Evolutionary conservation across 108 stramenopile species (phyloP).

Genomic region (Skeletonema costatum): DNA sequence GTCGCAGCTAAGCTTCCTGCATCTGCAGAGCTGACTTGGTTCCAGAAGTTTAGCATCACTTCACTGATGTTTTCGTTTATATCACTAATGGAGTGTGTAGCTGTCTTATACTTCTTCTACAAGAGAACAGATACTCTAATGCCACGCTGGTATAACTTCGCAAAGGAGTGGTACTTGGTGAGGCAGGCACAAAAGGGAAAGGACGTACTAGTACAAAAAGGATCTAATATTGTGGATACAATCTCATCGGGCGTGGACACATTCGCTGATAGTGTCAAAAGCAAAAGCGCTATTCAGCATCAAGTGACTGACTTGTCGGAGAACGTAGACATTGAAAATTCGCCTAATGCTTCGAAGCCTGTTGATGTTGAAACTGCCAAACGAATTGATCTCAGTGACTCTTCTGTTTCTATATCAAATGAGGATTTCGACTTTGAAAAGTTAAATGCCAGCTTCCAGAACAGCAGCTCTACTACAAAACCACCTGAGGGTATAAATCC

Average conservation of each 20-base stretch:
- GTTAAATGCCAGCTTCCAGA: too few relatives aligned
- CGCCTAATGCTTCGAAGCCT: too few relatives aligned
- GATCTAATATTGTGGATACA: not conserved
- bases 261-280: too few relatives aligned
- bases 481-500: too few relatives aligned
- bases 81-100: conserved; percentile 27
- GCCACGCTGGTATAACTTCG: not conserved
- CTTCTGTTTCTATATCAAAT: too few relatives aligned
- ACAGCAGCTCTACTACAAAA: too few relatives aligned
- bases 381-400: too few relatives aligned
- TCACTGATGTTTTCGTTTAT: conserved; percentile 24
- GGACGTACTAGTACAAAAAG: not conserved
- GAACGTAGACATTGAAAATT: too few relatives aligned
- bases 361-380: too few relatives aligned
- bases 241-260: too few relatives aligned
- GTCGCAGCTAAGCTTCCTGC: conserved; percentile 39
- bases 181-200: not conserved
- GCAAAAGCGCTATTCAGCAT: not conserved
- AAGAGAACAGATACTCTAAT: not conserved
- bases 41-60: conserved; percentile 30
- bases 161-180: not conserved
- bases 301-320: not conserved
- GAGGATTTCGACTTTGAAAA: too few relatives aligned
- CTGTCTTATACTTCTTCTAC: not conserved
- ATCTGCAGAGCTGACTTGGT: conserved; percentile 43